These are phyloP conservation scores for Podospora comata DNA, from an alignment of 495 filamentous ascomycete genomes.

Conservation along the genomic window DNA sequence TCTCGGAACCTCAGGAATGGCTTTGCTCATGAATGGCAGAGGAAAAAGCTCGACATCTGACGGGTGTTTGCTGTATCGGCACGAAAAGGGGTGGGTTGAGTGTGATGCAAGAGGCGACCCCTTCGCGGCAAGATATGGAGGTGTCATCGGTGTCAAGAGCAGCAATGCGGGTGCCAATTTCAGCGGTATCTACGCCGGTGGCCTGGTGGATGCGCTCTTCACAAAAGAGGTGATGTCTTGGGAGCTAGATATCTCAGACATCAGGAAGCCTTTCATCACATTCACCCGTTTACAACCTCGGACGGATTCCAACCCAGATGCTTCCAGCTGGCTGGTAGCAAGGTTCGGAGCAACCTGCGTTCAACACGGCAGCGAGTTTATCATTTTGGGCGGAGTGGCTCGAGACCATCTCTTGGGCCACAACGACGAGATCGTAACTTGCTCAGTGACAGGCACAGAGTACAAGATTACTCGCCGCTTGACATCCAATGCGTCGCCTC, in stretches of 20 bases:
- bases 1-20: constrained; percentile 52
- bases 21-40: constrained; percentile 29
- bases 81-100: constrained; percentile 44
- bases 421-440: constrained; percentile 35
- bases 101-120: constrained; percentile 33
- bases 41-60: constrained; percentile 40
- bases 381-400: constrained; percentile 52
- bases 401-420: constrained; percentile 33
- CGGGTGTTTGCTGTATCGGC: constrained; percentile 64
- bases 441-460: constrained; percentile 1
- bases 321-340: constrained; percentile 19
- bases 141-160: constrained; percentile 37
- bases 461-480: constrained; percentile 21
- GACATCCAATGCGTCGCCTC: constrained; percentile 17
- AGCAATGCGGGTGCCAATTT: constrained; percentile 21
- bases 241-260: constrained; percentile 38
- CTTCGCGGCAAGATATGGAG: constrained; percentile 61
- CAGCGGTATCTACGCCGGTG: constrained; percentile 63
- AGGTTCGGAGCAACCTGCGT: constrained; percentile 34
- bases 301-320: not conserved
- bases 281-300: constrained; percentile 12
- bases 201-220: constrained; percentile 61
- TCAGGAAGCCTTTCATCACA: constrained; percentile 27
- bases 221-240: constrained; percentile 53
- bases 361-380: constrained; percentile 13